A percentile compares a stretch with the other conserved stretches of the same genome.
These are phyloP conservation scores for Fistulinella cinereoalba DNA, from an alignment of 1,284 basidiomycete genomes.

Conservation along the genomic window DNA sequence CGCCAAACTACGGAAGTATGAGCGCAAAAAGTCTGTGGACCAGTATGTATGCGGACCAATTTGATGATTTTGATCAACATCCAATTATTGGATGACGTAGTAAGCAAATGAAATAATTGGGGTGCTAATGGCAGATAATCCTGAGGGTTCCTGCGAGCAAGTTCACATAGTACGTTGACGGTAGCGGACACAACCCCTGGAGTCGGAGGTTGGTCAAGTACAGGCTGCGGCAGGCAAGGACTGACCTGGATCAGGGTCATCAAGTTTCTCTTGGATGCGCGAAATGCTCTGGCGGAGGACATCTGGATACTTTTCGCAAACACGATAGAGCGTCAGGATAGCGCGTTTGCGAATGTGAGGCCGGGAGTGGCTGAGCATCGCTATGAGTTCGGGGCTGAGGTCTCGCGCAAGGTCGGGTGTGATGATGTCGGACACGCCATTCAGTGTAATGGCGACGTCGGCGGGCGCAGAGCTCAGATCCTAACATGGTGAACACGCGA, in stretches of 20 bases:
- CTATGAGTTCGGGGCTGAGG: slow-evolving; percentile 81
- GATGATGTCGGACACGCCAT: slow-evolving; percentile 86
- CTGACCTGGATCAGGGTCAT: slow-evolving; percentile 80
- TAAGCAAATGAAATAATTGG: slow-evolving; percentile 92
- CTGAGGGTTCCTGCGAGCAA: slow-evolving; percentile 75
- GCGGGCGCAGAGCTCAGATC: slow-evolving; percentile 78
- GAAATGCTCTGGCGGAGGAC: slow-evolving; percentile 63
- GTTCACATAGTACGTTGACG: slow-evolving; percentile 93
- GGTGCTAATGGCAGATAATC: slow-evolving; percentile 87
- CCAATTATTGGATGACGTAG: slow-evolving; percentile 97
- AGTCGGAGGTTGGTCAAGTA: neutral
- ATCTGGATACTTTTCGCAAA: slow-evolving; percentile 78
- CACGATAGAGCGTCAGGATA: slow-evolving; percentile 77
- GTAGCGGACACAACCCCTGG: slow-evolving; percentile 89
- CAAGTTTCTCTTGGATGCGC: slow-evolving; percentile 79
- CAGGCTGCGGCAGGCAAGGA: neutral
- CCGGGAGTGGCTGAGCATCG: slow-evolving; percentile 89
- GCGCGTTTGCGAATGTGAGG: slow-evolving; percentile 89
- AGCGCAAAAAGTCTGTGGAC: neutral
- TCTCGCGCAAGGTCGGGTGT: slow-evolving; percentile 88
- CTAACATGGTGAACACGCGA: slow-evolving; percentile 39
- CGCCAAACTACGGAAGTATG: slow-evolving; percentile 69
- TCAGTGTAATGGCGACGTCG: slow-evolving; percentile 81
- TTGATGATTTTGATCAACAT: slow-evolving; percentile 99
- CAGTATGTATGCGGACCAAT: slow-evolving; percentile 52